phyloP scores from a whole-genome alignment of 2,329 filamentous ascomycete genomes.

The Xylariaceae sp. region DNA sequence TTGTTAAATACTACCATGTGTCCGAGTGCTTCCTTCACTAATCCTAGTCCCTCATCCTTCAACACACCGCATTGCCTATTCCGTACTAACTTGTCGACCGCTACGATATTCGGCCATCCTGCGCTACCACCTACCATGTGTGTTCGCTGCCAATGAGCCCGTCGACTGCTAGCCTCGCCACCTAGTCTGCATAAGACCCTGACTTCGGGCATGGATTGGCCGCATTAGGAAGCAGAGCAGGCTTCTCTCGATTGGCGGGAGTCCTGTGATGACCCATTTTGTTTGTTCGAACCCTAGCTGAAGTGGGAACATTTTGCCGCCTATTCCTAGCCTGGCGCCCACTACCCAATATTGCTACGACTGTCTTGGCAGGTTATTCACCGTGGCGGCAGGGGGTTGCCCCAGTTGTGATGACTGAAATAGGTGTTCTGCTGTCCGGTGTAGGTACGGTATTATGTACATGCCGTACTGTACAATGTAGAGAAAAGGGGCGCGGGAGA shows the following conservation, averaged over 20 bases:
- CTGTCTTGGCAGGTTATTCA: constrained; percentile 10
- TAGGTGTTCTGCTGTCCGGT: neutral
- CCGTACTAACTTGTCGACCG: neutral
- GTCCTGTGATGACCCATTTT: constrained; percentile 5
- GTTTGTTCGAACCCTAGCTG: neutral
- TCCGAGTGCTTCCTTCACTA: constrained; percentile 14
- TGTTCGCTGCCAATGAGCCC: neutral
- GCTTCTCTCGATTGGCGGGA: constrained; percentile 10
- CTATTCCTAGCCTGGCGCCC: neutral
- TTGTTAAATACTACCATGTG: constrained; percentile 15
- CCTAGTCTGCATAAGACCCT: constrained; percentile 4
- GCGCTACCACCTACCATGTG: constrained; percentile 1
- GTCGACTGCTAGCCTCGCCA: neutral
- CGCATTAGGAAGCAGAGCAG: constrained; percentile 12
- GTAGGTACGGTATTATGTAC: neutral
- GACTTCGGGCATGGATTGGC: constrained; percentile 7
- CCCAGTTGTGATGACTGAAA: neutral
- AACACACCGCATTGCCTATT: neutral
- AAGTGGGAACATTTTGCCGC: constrained; percentile 11
- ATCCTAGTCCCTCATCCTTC: constrained; percentile 7
- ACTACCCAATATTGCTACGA: constrained; percentile 4
- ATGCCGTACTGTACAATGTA: neutral
- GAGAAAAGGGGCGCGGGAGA: constrained; percentile 16
- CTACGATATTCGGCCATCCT: neutral
- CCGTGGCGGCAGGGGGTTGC: constrained; percentile 8